Evolutionary conservation across 176 grass and related monocot genomes (phyloP).

Genomic region (Chloris gayana): DNA sequence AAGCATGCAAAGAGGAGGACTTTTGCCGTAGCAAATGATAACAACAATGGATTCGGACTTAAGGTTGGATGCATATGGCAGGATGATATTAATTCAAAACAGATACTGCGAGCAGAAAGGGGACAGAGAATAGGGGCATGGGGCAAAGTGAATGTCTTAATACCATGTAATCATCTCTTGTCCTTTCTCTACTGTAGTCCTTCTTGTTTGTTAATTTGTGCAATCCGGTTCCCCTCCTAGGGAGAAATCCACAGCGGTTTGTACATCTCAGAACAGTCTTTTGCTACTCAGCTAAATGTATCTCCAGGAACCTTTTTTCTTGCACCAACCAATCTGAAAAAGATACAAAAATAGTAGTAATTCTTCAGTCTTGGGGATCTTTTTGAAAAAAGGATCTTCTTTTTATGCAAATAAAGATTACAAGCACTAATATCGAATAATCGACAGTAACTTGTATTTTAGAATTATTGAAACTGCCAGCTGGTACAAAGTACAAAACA

Average conservation of each 20-base stretch:
- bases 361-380: conserved; percentile 19
- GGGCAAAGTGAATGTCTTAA: conserved; percentile 56
- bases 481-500: conserved; percentile 26
- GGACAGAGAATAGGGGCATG: conserved; percentile 41
- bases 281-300: conserved; percentile 43
- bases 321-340: conserved; percentile 30
- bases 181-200: conserved; percentile 54
- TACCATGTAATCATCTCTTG: conserved; percentile 53
- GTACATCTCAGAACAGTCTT: conserved; percentile 40
- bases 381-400: conserved; percentile 14
- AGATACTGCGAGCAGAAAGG: conserved; percentile 30
- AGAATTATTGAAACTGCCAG: conserved; percentile 21
- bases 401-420: conserved; percentile 35
- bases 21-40: conserved; percentile 54
- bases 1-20: conserved; percentile 43
- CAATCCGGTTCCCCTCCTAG: conserved; percentile 50
- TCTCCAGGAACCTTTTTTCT: conserved; percentile 38
- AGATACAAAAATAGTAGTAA: conserved; percentile 11
- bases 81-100: conserved; percentile 41
- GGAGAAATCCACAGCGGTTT: conserved; percentile 36
- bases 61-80: conserved; percentile 46
- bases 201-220: conserved; percentile 52
- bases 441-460: conserved; percentile 15
- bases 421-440: conserved; percentile 36
- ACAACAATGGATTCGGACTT: conserved; percentile 40